phyloP scores from a whole-genome alignment of 129 eudicot genomes.

The Ambrosia artemisiifolia region DNA sequence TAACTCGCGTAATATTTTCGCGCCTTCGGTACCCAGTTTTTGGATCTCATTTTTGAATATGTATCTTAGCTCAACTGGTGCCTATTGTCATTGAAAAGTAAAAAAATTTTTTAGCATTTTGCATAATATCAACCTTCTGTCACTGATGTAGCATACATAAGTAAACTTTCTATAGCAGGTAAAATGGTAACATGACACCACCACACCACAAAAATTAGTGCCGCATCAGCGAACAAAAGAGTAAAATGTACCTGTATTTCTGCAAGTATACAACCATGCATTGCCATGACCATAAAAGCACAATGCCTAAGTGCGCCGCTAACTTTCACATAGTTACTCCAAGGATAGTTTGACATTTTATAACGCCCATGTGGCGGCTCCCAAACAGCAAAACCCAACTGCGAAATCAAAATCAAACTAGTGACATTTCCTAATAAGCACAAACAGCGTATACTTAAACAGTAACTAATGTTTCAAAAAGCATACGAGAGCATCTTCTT shows the following conservation, averaged over 20 bases:
- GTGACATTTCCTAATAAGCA: background rate
- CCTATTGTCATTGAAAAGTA: constrained; percentile 29
- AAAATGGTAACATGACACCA: too few relatives aligned
- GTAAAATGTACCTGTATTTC: constrained; percentile 72
- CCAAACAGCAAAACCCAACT: constrained; percentile 79
- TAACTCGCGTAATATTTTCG: constrained; percentile 58
- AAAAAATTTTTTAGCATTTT: too few relatives aligned
- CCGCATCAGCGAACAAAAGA: too few relatives aligned
- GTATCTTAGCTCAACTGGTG: constrained; percentile 67
- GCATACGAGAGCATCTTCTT: constrained; percentile 81
- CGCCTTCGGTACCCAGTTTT: constrained; percentile 75
- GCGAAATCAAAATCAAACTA: background rate
- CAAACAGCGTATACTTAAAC: too few relatives aligned
- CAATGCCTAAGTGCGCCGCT: constrained; percentile 88
- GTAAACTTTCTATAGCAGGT: too few relatives aligned
- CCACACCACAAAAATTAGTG: too few relatives aligned
- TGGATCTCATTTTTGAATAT: constrained; percentile 59
- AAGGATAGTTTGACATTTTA: constrained; percentile 65
- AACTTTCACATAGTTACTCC: constrained; percentile 71
- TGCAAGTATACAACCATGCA: constrained; percentile 91
- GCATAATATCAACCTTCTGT: too few relatives aligned
- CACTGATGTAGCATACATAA: too few relatives aligned
- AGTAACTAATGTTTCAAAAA: background rate
- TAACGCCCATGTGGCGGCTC: constrained; percentile 97
- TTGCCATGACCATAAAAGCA: constrained; percentile 86